A percentile compares a stretch with the other conserved stretches of the same genome.
These are phyloP conservation scores for Xylaria arbuscula DNA, from an alignment of 2,329 filamentous ascomycete genomes.

Conservation along the genomic window DNA sequence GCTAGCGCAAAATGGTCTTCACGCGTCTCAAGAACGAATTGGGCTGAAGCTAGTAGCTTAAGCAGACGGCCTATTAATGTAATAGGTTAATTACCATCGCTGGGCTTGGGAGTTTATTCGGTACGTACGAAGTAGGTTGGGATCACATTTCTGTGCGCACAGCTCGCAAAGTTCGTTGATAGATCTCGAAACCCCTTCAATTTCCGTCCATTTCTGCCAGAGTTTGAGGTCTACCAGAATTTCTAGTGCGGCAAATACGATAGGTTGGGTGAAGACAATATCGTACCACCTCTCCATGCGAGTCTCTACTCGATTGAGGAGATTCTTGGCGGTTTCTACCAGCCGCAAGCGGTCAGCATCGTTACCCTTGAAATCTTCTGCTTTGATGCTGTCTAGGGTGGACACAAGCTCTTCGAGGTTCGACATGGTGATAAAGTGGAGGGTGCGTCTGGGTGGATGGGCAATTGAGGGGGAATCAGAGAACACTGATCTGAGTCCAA, in stretches of 20 bases:
- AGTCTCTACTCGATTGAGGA: constrained; percentile 41
- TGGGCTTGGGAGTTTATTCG: background rate
- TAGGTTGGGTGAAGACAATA: constrained; percentile 37
- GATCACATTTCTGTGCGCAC: constrained; percentile 36
- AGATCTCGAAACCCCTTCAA: constrained; percentile 35
- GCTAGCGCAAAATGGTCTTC: constrained; percentile 47
- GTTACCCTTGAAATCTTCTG: constrained; percentile 35
- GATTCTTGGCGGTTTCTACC: constrained; percentile 38
- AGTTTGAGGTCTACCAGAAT: constrained; percentile 41
- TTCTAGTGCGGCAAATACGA: constrained; percentile 40
- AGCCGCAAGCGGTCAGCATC: constrained; percentile 38
- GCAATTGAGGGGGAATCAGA: background rate
- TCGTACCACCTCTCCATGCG: constrained; percentile 39
- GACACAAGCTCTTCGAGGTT: background rate
- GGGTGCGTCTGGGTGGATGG: background rate
- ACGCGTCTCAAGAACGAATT: constrained; percentile 43
- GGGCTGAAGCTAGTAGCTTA: constrained; percentile 34
- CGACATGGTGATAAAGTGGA: constrained; percentile 7
- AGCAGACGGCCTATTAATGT: constrained; percentile 42
- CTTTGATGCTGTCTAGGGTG: constrained; percentile 13
- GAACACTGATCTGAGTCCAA: background rate
- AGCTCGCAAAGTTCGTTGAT: constrained; percentile 38
- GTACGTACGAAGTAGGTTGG: constrained; percentile 41
- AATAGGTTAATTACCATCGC: constrained; percentile 2
- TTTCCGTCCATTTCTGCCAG: constrained; percentile 41